Conservation (phyloP, 164 flowering plant species). For the Annona squamosa region DNA sequence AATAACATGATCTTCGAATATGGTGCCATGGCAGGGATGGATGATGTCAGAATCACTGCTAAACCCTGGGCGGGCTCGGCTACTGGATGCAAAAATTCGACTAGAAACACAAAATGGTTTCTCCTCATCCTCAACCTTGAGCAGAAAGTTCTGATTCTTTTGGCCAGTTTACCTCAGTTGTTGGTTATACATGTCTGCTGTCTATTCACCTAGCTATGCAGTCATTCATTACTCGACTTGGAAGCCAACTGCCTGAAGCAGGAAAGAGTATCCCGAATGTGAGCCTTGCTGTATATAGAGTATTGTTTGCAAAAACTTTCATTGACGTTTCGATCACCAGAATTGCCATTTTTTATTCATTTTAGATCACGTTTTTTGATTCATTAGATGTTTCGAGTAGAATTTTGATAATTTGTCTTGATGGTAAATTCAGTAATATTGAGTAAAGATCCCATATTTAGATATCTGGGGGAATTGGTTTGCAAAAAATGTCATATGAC, state of each 20-base stretch:
- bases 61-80: conserved; percentile 89
- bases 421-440: neutral
- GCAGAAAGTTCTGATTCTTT: neutral
- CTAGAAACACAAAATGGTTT: neutral
- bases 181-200: neutral
- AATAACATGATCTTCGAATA: neutral
- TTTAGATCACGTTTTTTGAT: neutral
- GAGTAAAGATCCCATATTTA: no score
- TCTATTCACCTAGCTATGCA: neutral
- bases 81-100: conserved; percentile 18
- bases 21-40: conserved; percentile 67
- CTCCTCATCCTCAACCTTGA: neutral
- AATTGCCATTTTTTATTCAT: neutral
- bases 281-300: neutral
- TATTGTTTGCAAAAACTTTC: neutral
- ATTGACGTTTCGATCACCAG: neutral
- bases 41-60: conserved; percentile 88
- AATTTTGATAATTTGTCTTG: neutral
- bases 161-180: neutral
- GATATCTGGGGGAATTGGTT: no score
- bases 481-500: no score
- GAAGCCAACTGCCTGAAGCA: neutral
- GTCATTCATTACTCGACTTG: neutral
- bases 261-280: neutral
- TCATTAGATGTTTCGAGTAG: neutral